Base-by-base conservation (phyloP, 148 eudicot genomes). In the Silene conica region DNA sequence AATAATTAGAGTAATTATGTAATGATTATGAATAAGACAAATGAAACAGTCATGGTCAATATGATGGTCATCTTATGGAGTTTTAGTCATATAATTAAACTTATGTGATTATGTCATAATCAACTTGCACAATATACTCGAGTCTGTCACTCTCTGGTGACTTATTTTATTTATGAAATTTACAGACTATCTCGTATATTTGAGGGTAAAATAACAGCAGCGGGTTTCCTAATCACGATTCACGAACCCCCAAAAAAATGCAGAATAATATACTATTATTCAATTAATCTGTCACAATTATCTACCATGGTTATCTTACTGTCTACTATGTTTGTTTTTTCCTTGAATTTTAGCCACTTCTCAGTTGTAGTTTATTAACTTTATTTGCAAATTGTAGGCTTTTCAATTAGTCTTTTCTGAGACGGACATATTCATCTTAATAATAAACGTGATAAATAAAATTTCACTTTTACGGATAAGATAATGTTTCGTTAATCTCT, bases 11-110 rank as follows among this genome's bases (percentile, higher is more conserved):
- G 31, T 21, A 20, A 25, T 69, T 34, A 23, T 70, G 71, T 69
- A 50, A 23, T 70, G 71, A 54, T 73, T 25, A 34, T 23, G 48
- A 38, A 75, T 75, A 67, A 62, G 76, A 80, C 76, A 80, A 71
- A 45, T 38, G 72, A 57, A 16, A 28, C 4, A 64, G 75, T 80
- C 76, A n/a, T 18, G 58, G 46, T 76, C 76, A 59, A 59, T 48
- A 45, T 72, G 31, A 48, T 38, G 6, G 4, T 34, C 41, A 26
- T 34, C 41, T 34, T 73, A 19, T 67, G 71, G 58, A 68, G 15
- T 38, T 68, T 20, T 65, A 45, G 52, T 46, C 26, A 68, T 46
- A 38, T 38, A 11, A 50, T 69, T 69, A 50, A 48, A 50, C 59
- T 69, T 23, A 23, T 23, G 16, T 50, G 55, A 50, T 50, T 50